phyloP scores from a whole-genome alignment of 768 basidiomycete species.

The Leccinum barrowsii region DNA sequence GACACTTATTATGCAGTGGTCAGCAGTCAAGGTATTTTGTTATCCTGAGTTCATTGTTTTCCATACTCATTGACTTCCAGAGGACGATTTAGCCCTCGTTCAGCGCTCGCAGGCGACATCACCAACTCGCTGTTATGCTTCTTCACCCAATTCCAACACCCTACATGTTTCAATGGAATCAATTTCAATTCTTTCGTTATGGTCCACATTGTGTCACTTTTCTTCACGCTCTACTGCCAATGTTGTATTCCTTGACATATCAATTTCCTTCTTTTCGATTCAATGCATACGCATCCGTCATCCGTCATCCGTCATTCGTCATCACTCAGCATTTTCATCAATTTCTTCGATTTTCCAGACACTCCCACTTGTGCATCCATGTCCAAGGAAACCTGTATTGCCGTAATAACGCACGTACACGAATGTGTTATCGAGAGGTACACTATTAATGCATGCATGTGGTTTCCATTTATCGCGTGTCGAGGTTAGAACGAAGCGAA shows the following conservation, averaged over 20 bases:
- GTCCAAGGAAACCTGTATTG: conserved; percentile 11
- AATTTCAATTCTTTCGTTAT: not conserved
- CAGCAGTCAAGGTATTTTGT: conserved; percentile 61
- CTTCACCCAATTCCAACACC: not conserved
- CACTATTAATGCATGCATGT: not conserved
- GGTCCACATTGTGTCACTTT: not conserved
- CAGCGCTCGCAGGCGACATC: not conserved
- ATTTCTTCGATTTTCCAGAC: not conserved
- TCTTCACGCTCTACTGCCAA: not conserved
- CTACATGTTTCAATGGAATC: not conserved
- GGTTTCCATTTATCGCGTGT: not conserved
- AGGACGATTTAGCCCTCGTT: conserved; percentile 48
- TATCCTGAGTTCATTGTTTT: not conserved
- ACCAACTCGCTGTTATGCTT: conserved; percentile 5
- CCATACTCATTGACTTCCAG: conserved; percentile 30
- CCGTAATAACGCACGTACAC: conserved; percentile 6
- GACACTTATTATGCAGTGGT: conserved; percentile 71
- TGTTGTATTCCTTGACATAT: not conserved
- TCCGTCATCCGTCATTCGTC: not conserved
- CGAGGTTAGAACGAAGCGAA: not conserved
- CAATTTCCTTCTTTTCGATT: not conserved
- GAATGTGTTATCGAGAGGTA: conserved; percentile 11
- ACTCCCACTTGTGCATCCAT: not conserved
- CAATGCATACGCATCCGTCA: conserved; percentile 3
- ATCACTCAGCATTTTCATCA: not conserved